Base-by-base conservation (phyloP, 2,329 filamentous ascomycete genomes). In the Fusarium anthophilum region DNA sequence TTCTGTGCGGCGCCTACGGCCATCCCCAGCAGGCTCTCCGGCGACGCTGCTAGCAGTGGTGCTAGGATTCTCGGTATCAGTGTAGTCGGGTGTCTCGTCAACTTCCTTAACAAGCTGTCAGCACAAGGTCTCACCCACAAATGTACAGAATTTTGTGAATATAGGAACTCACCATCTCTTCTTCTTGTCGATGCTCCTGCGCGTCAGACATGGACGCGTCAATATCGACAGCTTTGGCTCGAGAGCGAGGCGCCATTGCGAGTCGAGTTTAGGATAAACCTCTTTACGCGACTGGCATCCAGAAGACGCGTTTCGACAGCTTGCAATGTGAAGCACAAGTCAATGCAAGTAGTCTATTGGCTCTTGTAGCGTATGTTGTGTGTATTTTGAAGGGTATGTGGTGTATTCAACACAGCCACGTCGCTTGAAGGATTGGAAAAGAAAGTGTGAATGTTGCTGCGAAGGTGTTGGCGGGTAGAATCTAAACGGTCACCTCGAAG, bases 1-100 rank as follows among this genome's bases (percentile, higher is more conserved):
- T 80, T 98, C 95, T 64, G 94, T 92, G 77, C 96, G 91, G 80
- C 92, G 91, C 86, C 93, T 97, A 59, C 95, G 92, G 37, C 94
- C 95, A 85, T 98, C 96, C 53, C 85, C 84, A 47, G 87, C 80
- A 48, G 85, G 84, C 77, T 98, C 96, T 61, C 95, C 96, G 63
- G 89, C 91, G 77, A 97, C 91, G 82, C 95, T 98, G 85, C 94
- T 98, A 61, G 93, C 94, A 56, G 90, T 91, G 18, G 90, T 92
- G 76, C 91, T 92, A 15, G 89, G 89, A 72, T 92, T 91, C 24
- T 92, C 90, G 15, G 90, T 91, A 72, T 92, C 90, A 67, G 89
- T 90, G 78, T 89, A 91, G 77, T 92, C 90, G 54, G 90, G 89
- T 12, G 90, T 92, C 76, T 92, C 90, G 74, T 92, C 90, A 45